phyloP scores from a whole-genome alignment of 192 early-diverging fungal genomes.

The Coemansia sp. region DNA sequence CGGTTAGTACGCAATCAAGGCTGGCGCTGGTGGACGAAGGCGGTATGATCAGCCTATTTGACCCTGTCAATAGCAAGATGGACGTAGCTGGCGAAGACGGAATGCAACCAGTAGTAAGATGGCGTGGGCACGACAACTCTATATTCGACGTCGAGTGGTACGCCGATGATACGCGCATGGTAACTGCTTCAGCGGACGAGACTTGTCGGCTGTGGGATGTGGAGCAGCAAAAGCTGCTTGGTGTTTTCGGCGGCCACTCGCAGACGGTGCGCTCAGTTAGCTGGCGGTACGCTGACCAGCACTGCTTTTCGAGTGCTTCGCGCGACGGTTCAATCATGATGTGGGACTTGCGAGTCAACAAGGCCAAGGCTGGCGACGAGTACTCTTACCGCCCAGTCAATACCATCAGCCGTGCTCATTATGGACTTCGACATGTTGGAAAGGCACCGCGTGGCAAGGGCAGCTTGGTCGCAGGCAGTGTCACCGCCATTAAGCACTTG shows the following conservation, averaged over 20 bases:
- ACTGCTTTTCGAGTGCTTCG: conserved; percentile 70
- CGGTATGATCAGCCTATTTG: conserved; percentile 40
- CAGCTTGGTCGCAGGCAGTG: conserved; percentile 21
- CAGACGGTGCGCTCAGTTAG: conserved; percentile 75
- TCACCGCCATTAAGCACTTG: conserved; percentile 33
- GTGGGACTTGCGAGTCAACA: conserved; percentile 77
- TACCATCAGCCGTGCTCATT: conserved; percentile 37
- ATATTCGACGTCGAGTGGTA: conserved; percentile 86
- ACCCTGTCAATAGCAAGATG: conserved; percentile 24
- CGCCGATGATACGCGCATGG: conserved; percentile 65
- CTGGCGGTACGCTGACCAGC: conserved; percentile 60
- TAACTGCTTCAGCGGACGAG: conserved; percentile 80
- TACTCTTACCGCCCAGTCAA: conserved; percentile 40
- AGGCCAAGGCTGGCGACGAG: conserved; percentile 13
- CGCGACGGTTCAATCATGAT: conserved; percentile 76
- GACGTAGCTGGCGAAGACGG: conserved; percentile 15
- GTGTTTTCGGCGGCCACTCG: conserved; percentile 67
- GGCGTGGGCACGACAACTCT: conserved; percentile 75
- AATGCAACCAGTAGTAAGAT: conserved; percentile 24
- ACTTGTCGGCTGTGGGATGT: conserved; percentile 77
- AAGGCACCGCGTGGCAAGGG: conserved; percentile 23
- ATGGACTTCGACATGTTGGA: conserved; percentile 12
- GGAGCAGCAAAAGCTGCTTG: conserved; percentile 60
- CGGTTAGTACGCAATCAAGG: conserved; percentile 2
- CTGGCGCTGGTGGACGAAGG: conserved; percentile 50